Conservation (phyloP, 306 rosid genomes). For the Urtica urens region DNA sequence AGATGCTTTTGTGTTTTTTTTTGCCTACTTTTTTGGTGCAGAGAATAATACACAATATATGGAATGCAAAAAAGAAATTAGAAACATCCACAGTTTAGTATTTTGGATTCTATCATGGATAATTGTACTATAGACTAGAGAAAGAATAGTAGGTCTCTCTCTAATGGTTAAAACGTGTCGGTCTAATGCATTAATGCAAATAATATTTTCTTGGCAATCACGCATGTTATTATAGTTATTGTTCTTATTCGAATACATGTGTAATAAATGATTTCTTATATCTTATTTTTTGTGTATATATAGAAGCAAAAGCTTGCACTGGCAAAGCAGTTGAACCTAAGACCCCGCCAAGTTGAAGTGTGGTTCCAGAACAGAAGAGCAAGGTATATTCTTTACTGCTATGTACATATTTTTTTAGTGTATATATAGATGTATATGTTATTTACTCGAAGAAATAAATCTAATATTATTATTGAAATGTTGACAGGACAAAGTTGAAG, state of each 20-base stretch:
- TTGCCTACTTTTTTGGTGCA: background rate
- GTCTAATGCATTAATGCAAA: too few species aligned
- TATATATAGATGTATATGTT: background rate
- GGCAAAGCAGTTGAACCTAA: conserved; percentile 76
- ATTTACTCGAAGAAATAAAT: too few species aligned
- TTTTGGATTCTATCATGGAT: too few species aligned
- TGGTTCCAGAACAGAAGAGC: conserved; percentile 99
- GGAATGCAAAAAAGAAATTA: too few species aligned
- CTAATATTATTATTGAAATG: background rate
- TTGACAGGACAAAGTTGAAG: conserved; percentile 78
- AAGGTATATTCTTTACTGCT: conserved; percentile 29
- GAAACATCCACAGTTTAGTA: too few species aligned
- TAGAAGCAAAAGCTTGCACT: conserved; percentile 88
- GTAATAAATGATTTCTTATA: background rate
- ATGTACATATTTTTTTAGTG: background rate
- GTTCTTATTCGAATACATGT: background rate
- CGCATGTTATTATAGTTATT: too few species aligned
- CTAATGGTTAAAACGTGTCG: too few species aligned
- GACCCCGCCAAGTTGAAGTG: conserved; percentile 97
- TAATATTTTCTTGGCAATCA: too few species aligned
- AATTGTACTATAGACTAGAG: too few species aligned
- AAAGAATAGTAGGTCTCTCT: too few species aligned
- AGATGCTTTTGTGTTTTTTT: background rate
- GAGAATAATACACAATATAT: too few species aligned
- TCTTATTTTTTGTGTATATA: background rate